These are phyloP conservation scores for Aspergillus sparsus DNA, from an alignment of 495 filamentous ascomycete genomes.

Conservation along the genomic window DNA sequence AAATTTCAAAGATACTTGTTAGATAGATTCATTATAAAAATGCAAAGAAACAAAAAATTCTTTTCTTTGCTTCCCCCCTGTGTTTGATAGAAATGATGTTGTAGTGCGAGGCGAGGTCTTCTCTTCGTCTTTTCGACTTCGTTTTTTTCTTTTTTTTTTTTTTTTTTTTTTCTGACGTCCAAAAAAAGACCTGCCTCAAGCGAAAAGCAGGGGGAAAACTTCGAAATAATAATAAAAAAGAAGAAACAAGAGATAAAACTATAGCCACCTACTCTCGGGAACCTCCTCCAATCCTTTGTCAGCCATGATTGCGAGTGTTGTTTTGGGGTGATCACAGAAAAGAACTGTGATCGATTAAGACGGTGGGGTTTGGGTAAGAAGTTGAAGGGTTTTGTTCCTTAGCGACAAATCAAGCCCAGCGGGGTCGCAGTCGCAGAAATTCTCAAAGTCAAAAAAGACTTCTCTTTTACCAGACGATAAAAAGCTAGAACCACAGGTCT, in stretches of 20 bases:
- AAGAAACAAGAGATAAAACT: slow-evolving; percentile 21
- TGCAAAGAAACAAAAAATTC: slow-evolving; percentile 2
- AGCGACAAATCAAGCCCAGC: slow-evolving; percentile 40
- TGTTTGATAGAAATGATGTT: neutral
- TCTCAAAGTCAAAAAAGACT: slow-evolving; percentile 46
- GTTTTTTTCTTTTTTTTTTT: slow-evolving; percentile 10
- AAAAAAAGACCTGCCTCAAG: slow-evolving; percentile 24
- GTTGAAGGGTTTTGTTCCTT: slow-evolving; percentile 30
- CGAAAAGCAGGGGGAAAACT: neutral
- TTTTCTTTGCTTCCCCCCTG: slow-evolving; percentile 5
- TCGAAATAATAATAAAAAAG: slow-evolving; percentile 1
- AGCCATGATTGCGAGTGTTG: slow-evolving; percentile 87
- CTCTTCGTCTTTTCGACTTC: neutral
- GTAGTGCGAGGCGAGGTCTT: neutral
- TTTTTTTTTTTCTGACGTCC: slow-evolving; percentile 15
- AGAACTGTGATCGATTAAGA: slow-evolving; percentile 56
- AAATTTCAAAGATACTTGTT: slow-evolving; percentile 25
- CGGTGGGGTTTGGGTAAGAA: slow-evolving; percentile 42
- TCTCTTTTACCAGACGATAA: slow-evolving; percentile 8
- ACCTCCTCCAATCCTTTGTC: slow-evolving; percentile 97
- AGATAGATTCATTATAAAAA: slow-evolving; percentile 17
- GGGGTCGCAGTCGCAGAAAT: slow-evolving; percentile 26
- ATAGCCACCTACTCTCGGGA: slow-evolving; percentile 69
- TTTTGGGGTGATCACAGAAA: slow-evolving; percentile 70
- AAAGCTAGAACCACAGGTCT: slow-evolving; percentile 48